Percentiles rank a stretch among this genome's conserved stretches.
Conservation (phyloP, 768 basidiomycete species). For the Leccinum broughii region DNA sequence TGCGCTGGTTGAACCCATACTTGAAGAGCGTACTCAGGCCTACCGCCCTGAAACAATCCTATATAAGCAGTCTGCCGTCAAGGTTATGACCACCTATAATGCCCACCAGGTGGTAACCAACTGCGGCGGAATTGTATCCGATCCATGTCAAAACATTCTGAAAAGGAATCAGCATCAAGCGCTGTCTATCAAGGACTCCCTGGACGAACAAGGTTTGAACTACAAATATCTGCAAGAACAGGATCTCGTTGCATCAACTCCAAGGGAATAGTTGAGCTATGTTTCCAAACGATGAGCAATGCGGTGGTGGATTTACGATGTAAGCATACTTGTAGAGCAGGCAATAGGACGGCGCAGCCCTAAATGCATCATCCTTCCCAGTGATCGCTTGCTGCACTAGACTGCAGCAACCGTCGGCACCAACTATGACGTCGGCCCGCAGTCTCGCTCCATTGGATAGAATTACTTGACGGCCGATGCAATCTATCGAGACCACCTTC, state of each 20-base stretch:
- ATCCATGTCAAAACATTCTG: conserved; percentile 22
- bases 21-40: conserved; percentile 35
- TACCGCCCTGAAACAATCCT: conserved; percentile 37
- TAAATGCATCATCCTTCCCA: conserved; percentile 32
- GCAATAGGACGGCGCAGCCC: conserved; percentile 24
- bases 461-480: conserved; percentile 35
- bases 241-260: conserved; percentile 42
- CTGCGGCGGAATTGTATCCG: conserved; percentile 23
- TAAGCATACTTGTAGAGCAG: conserved; percentile 47
- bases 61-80: not conserved
- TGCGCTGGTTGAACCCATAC: conserved; percentile 29
- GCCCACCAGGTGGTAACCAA: conserved; percentile 27
- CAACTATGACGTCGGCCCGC: conserved; percentile 54
- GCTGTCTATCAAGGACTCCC: not conserved
- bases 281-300: not conserved
- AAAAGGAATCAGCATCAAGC: not conserved
- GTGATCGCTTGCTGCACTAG: conserved; percentile 38
- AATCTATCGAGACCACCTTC: conserved; percentile 38
- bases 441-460: conserved; percentile 45
- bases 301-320: not conserved
- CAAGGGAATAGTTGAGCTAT: conserved; percentile 43
- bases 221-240: conserved; percentile 36
- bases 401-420: conserved; percentile 58
- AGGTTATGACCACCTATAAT: too few species aligned
- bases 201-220: conserved; percentile 18